Evolutionary conservation across 2,329 filamentous ascomycete species (phyloP).

Genomic region (Epichloe bromicola): DNA sequence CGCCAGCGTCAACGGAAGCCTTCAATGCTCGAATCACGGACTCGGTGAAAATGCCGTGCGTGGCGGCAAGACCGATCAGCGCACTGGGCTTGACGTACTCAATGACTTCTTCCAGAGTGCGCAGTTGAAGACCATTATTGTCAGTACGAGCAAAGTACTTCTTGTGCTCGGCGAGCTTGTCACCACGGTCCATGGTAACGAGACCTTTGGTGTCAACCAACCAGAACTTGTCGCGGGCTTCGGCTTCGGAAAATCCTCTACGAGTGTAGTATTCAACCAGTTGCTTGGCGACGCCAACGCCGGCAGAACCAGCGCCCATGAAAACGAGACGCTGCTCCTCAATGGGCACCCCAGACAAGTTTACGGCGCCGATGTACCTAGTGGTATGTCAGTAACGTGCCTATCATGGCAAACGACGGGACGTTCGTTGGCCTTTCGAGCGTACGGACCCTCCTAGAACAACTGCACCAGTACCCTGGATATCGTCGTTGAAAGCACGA

Average conservation of each 20-base stretch:
- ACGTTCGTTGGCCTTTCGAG: not conserved
- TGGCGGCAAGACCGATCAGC: constrained; percentile 86
- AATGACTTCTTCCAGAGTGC: constrained; percentile 77
- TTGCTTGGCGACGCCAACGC: constrained; percentile 95
- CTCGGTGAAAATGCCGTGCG: constrained; percentile 88
- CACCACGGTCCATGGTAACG: constrained; percentile 83
- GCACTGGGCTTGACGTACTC: constrained; percentile 93
- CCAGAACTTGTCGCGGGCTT: constrained; percentile 86
- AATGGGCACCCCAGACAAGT: constrained; percentile 70
- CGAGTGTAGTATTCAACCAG: constrained; percentile 94
- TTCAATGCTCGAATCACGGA: constrained; percentile 63
- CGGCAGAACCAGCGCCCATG: constrained; percentile 88
- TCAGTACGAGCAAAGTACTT: constrained; percentile 55
- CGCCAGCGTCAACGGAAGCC: constrained; percentile 47
- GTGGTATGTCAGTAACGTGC: constrained; percentile 41
- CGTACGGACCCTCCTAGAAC: constrained; percentile 62
- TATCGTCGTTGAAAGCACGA: constrained; percentile 97
- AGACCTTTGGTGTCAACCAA: constrained; percentile 95
- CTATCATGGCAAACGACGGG: constrained; percentile 1
- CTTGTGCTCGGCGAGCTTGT: constrained; percentile 86
- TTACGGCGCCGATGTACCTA: constrained; percentile 58
- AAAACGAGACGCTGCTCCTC: constrained; percentile 93
- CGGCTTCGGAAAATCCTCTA: constrained; percentile 76
- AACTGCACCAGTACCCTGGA: constrained; percentile 93
- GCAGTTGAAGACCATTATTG: constrained; percentile 56